Evolutionary conservation across 192 early-diverging fungal genomes (phyloP).

Genomic region (Coemansia reversa): DNA sequence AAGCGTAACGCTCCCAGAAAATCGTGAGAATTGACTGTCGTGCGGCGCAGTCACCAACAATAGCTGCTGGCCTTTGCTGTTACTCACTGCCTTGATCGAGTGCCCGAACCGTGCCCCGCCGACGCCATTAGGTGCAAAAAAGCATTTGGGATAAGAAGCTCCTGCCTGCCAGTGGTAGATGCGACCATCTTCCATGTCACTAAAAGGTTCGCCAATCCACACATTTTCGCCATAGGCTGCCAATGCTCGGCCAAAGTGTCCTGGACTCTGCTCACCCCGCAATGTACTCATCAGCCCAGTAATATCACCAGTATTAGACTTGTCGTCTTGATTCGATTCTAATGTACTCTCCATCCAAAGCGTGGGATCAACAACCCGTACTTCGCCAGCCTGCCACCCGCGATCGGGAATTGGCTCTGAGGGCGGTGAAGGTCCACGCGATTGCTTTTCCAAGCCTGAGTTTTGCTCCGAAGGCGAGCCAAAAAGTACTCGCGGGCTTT

Average conservation of each 20-base stretch:
- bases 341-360: conserved; percentile 14
- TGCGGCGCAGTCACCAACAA: conserved; percentile 40
- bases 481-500: conserved; percentile 29
- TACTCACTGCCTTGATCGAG: conserved; percentile 11
- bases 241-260: conserved; percentile 51
- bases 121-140: conserved; percentile 12
- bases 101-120: conserved; percentile 33
- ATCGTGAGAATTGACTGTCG: conserved; percentile 46
- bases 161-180: conserved; percentile 34
- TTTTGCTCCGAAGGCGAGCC: conserved; percentile 49
- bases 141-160: conserved; percentile 24
- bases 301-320: background rate
- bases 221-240: conserved; percentile 20
- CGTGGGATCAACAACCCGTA: conserved; percentile 42
- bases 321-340: background rate
- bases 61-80: conserved; percentile 2
- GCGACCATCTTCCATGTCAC: conserved; percentile 36
- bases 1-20: conserved; percentile 33
- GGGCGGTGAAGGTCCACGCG: conserved; percentile 1
- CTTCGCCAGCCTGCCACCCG: conserved; percentile 54
- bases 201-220: conserved; percentile 56
- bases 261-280: conserved; percentile 42
- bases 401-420: conserved; percentile 25
- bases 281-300: conserved; percentile 36
- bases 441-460: background rate